Conservation (phyloP, 1,284 basidiomycete genomes). For the Anthracocystis setariae region DNA sequence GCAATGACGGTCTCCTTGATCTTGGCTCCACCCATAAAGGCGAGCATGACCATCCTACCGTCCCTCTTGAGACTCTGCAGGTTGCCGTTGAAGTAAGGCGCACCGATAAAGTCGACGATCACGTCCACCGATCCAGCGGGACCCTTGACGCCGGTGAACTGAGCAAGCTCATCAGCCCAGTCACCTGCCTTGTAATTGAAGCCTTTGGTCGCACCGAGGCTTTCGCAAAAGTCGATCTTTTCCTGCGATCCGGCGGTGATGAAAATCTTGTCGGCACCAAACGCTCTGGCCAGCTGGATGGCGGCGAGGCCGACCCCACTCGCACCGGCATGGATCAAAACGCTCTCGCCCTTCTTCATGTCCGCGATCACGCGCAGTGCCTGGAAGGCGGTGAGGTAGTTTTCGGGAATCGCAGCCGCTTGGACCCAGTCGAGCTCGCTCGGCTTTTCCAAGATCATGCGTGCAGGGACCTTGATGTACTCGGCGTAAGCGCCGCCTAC, state of each 20-base stretch:
- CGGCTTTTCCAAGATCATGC: slow-evolving; percentile 82
- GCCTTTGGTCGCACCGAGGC: slow-evolving; percentile 74
- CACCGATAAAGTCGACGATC: slow-evolving; percentile 87
- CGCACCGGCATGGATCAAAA: slow-evolving; percentile 83
- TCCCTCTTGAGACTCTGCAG: slow-evolving; percentile 79
- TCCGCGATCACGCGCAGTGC: slow-evolving; percentile 49
- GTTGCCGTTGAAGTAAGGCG: slow-evolving; percentile 84
- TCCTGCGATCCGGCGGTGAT: slow-evolving; percentile 83
- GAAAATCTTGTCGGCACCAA: slow-evolving; percentile 71
- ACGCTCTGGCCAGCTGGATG: slow-evolving; percentile 83
- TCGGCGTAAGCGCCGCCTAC: slow-evolving; percentile 85
- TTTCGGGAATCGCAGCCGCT: slow-evolving; percentile 69
- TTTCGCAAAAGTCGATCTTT: slow-evolving; percentile 82
- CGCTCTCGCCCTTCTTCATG: slow-evolving; percentile 76
- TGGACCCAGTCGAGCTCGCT: slow-evolving; percentile 80
- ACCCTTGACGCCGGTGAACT: slow-evolving; percentile 48
- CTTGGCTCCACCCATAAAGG: slow-evolving; percentile 77
- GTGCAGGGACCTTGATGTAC: slow-evolving; percentile 78
- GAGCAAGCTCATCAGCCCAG: slow-evolving; percentile 75
- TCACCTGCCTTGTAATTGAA: slow-evolving; percentile 88
- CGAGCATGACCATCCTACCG: slow-evolving; percentile 79
- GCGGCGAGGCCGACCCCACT: slow-evolving; percentile 84
- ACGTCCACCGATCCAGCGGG: slow-evolving; percentile 74
- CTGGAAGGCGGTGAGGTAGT: slow-evolving; percentile 65
- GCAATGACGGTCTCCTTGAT: slow-evolving; percentile 76